These are phyloP conservation scores for Ganoderma multipileum DNA, from an alignment of 1,284 basidiomycete genomes.

Conservation along the genomic window DNA sequence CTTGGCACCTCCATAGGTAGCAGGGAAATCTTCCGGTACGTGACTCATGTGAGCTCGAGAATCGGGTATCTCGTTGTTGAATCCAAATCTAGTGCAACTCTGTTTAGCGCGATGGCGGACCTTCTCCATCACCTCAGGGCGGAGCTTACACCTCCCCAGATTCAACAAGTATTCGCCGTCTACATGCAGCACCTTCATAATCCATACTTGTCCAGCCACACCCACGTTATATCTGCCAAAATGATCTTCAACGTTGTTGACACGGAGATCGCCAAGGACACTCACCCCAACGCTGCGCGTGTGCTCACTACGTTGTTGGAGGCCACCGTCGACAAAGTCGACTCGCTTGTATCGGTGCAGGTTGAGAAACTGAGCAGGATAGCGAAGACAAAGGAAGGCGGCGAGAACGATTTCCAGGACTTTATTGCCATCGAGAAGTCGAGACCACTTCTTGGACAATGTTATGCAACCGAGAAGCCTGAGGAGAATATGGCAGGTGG, in stretches of 20 bases:
- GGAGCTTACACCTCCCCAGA: slow-evolving; percentile 83
- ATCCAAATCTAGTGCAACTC: slow-evolving; percentile 63
- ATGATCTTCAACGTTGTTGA: slow-evolving; percentile 93
- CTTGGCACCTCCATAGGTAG: slow-evolving; percentile 85
- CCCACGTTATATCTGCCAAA: slow-evolving; percentile 94
- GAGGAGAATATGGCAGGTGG: slow-evolving; percentile 78
- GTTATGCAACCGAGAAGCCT: slow-evolving; percentile 78
- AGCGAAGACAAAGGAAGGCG: slow-evolving; percentile 55
- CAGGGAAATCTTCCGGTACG: slow-evolving; percentile 83
- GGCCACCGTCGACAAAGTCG: slow-evolving; percentile 87
- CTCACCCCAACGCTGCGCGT: slow-evolving; percentile 68
- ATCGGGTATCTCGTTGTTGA: neutral
- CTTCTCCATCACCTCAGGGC: slow-evolving; percentile 91
- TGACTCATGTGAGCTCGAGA: neutral
- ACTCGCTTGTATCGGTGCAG: slow-evolving; percentile 78
- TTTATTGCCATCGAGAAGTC: slow-evolving; percentile 76
- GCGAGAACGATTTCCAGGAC: slow-evolving; percentile 51
- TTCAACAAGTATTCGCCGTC: slow-evolving; percentile 83
- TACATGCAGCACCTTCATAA: slow-evolving; percentile 94
- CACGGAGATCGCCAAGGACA: slow-evolving; percentile 79
- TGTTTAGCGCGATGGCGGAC: slow-evolving; percentile 92
- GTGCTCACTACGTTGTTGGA: slow-evolving; percentile 83
- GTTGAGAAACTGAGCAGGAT: slow-evolving; percentile 58
- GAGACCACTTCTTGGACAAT: slow-evolving; percentile 77
- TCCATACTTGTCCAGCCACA: slow-evolving; percentile 79